Base-by-base conservation (phyloP, 257 asterid species). In the Salvia rosmarinus region DNA sequence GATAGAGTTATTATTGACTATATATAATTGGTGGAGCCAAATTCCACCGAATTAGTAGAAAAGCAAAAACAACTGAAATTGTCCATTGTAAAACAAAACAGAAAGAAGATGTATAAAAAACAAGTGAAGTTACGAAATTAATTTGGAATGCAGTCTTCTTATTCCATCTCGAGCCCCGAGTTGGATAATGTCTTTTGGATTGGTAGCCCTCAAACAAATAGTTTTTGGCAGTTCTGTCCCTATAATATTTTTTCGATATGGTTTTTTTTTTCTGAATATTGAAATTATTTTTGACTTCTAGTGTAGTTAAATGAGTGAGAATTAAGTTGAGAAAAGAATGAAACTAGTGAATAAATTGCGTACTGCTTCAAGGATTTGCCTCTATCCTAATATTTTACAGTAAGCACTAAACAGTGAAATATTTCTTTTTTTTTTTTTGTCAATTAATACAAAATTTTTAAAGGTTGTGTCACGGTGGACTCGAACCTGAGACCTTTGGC, bases 161-260 rank as follows among this genome's bases (percentile, higher is more conserved):
- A 12, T 5, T 17, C 59, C 14, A 44, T 49, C 76, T 72, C 76
- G 76, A 72, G 76, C 76, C 76, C 54, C 66, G 76, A 56, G 76
- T 47, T 58, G 10, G 49, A 43, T 28, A 49, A 72, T 25, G 70
- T 72, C 76, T 32, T 49, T 61, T 72, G 70, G 61, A 30, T 6
- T 19, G 16, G 35, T 32, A 4, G 37, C 4, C 13, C 5, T 21
- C 12, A 54, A 23, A 11, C 25, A 54, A 23, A 17, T 54, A n/a
- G 6, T 54, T 20, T 54, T 21, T 21, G 5, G 6, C 6, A 54
- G 3, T 54, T 23, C 0, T 21, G 34, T 17, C 34, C 9, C 0
- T 35, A 52, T 40, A 16, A 13, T 44, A 43, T 13, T 64, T 64
- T 64, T 23, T 55, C 14, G 7, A 2, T n/a, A n/a, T 43, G n/a